Evolutionary conservation across 129 eudicot genomes (phyloP), one percentile per base, ranked within the genome.

Genomic region (Flaveria trinervia): DNA sequence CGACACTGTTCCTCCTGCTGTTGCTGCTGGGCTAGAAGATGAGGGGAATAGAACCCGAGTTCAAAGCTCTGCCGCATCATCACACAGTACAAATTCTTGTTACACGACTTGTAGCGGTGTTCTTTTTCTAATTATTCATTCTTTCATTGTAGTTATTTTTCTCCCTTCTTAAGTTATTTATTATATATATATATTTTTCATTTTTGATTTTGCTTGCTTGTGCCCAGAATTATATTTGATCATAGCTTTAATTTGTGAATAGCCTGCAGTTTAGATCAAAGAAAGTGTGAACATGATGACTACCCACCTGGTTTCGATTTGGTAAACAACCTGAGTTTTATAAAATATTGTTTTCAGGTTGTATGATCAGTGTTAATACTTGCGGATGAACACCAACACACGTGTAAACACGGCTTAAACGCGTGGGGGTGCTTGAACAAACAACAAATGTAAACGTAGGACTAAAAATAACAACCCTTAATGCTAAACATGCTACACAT

Each of bases 1-100:
- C 15, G 77, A 83, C 65, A 44, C 11, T 9, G 79, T 78, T 39
- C 91, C 93, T 68, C 91, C 85, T 50, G 89, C 97, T 48, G 80
- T 86, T 73, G 96, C 85, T 64, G 89, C 79, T 41, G 91, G 83
- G 28, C 84, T 84, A 51, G 79, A 71, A 61, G 71, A 56, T 54
- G 44, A 72, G 44, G 70, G 79, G 17, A 71, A 65, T 48, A 61
- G 67, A 66, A 86, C 56, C 14, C 36, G 62, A 14, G 77, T 67
- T 74, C 78, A 56, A 65, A 78, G 75, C 75, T 86, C 86, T 36
- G 51, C 68, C 33, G 70, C 86, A 22, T 79, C 77, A 48, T 77
- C 83, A 22, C 66, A 46, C 72, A 54, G 12, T 25, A 56, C 59
- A 17, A 55, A 49, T 67, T 20, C 54, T 54, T 68, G 57, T 69